Conservation (phyloP, 208 protist genomes). For the Acanthamoeba triangularis region DNA sequence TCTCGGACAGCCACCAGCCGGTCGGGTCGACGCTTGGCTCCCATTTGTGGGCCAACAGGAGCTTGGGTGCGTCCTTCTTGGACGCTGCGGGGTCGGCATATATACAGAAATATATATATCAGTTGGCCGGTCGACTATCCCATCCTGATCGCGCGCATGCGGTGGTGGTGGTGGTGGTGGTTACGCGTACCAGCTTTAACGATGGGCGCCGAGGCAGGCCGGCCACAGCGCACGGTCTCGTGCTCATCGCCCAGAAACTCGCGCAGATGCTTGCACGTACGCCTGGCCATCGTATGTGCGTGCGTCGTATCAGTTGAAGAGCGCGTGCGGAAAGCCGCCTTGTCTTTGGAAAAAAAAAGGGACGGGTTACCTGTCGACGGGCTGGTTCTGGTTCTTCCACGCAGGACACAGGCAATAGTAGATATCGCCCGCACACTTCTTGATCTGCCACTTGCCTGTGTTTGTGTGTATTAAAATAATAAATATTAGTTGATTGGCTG, state of each 20-base stretch:
- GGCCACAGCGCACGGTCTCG: conserved; percentile 66
- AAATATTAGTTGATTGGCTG: no score
- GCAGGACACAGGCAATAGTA: conserved; percentile 82
- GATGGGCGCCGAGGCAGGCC: conserved; percentile 27
- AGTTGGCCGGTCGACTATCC: background rate
- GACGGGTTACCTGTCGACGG: conserved; percentile 16
- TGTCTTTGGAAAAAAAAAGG: no score
- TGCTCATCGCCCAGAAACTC: conserved; percentile 79
- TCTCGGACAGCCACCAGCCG: conserved; percentile 87
- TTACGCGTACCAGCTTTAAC: background rate
- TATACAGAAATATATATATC: background rate
- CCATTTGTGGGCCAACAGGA: conserved; percentile 81
- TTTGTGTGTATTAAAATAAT: background rate
- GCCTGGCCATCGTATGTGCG: background rate
- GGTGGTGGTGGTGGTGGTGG: no score
- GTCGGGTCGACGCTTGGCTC: conserved; percentile 75
- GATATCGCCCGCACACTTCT: conserved; percentile 71
- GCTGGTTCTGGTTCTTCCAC: conserved; percentile 81
- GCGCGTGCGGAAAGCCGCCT: no score
- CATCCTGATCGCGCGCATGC: background rate
- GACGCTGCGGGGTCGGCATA: background rate
- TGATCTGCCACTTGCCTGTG: conserved; percentile 65
- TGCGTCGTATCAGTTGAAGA: background rate
- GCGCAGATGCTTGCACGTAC: conserved; percentile 82
- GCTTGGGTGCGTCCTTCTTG: conserved; percentile 66